Base-by-base conservation (phyloP, 768 basidiomycete genomes). In the Serendipita sp. region DNA sequence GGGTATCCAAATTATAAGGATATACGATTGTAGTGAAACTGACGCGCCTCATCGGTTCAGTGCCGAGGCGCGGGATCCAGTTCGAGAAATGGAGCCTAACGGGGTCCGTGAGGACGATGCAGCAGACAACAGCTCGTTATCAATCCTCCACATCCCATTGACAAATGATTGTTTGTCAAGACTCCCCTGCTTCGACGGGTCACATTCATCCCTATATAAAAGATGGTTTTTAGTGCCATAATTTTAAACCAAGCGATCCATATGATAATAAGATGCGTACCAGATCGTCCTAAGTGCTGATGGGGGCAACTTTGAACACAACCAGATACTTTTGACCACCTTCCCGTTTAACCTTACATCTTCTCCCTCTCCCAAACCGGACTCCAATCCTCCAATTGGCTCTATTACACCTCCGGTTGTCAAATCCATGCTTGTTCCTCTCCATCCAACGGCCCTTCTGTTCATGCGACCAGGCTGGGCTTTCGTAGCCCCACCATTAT, bases 111-210 rank as follows among this genome's bases (percentile, higher is more conserved):
- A 11, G 11, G 56, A 60, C 34, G 56, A 60, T 10, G 37, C 30
- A 30, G 30, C 56, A 60, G 37, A 24, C 1, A 60, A 77, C 11
- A 91, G 80, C 68, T 89, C 88, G 72, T 89, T 87, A 73, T 92
- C 89, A 34, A 92, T 87, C 44, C 83, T 82, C 88, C 88, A 90
- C 87, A 90, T 89, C 62, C 88, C 89, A 67, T 78, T 80, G 45
- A 83, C 80, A 68, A 92, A 92, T 16, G 76, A 76, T 16, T 87
- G 86, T 3, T 82, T 75, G 67, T 83, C 80, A 10, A 92, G 76
- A n/a, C 77, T 77, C 2, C 87, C 88, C 35, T 73, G 75, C 3
- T 75, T 72, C 2, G 73, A 72, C 2, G 79, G 73, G 72, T 90
- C 88, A 68, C 85, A 88, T 70, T 88, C 88, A 63, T 76, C 77